Percentiles rank a stretch among this genome's conserved stretches.
phyloP scores from a whole-genome alignment of 1,284 basidiomycete genomes.

The Schizophyllum commune region DNA sequence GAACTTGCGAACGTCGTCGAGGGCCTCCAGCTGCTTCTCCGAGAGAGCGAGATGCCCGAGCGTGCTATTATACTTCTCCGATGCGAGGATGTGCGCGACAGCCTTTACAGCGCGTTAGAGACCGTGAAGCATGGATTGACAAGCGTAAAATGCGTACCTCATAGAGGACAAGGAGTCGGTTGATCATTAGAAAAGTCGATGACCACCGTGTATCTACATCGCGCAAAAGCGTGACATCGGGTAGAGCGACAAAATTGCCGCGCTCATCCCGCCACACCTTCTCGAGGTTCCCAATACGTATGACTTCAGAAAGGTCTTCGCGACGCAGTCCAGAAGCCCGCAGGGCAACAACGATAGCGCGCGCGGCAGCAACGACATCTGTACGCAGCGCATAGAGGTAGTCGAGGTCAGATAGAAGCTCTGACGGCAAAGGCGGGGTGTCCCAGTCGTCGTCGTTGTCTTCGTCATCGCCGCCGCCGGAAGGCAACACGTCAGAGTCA shows the following conservation, averaged over 20 bases:
- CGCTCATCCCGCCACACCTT: no score
- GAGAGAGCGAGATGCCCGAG: not conserved
- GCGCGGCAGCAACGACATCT: not conserved
- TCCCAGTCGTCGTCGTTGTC: not conserved
- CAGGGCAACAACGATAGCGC: not conserved
- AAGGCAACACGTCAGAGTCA: not conserved
- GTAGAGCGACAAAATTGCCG: not conserved
- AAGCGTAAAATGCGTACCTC: constrained; percentile 8
- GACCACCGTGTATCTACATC: constrained; percentile 31
- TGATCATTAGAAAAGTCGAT: constrained; percentile 29
- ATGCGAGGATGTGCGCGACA: constrained; percentile 15
- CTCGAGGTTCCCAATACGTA: not conserved
- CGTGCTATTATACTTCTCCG: constrained; percentile 14
- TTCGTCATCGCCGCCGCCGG: no score
- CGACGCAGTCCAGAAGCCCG: not conserved
- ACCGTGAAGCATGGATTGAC: not conserved
- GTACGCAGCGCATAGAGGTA: not conserved
- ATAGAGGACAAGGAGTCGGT: constrained; percentile 14
- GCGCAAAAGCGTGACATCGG: constrained; percentile 21
- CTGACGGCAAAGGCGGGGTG: not conserved
- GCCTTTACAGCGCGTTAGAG: constrained; percentile 9
- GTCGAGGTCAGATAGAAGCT: not conserved
- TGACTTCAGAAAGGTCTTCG: not conserved
- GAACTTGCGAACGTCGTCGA: constrained; percentile 4
- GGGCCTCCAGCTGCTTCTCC: not conserved